These are phyloP conservation scores for Paraphaeosphaeria sporulosa DNA, from an alignment of 2,329 filamentous ascomycete genomes.

Conservation along the genomic window DNA sequence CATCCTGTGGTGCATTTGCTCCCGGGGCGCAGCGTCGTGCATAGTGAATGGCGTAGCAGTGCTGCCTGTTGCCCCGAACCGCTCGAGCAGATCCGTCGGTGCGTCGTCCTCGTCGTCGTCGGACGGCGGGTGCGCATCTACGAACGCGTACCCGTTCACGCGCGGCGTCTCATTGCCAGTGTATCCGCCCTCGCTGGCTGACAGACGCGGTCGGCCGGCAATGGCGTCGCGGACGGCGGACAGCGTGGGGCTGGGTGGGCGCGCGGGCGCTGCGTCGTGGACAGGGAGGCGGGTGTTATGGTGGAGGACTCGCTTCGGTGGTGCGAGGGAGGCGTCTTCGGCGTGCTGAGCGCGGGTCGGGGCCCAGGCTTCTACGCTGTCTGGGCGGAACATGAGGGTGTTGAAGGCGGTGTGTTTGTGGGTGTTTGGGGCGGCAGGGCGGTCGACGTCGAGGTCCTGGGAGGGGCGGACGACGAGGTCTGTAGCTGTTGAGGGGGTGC, in stretches of 20 bases:
- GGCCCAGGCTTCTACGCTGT: constrained; percentile 64
- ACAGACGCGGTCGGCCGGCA: constrained; percentile 70
- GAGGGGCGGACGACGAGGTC: constrained; percentile 59
- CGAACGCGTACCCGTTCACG: constrained; percentile 93
- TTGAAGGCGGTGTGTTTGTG: constrained; percentile 82
- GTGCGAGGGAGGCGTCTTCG: constrained; percentile 74
- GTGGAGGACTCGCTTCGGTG: constrained; percentile 79
- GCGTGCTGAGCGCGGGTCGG: constrained; percentile 71
- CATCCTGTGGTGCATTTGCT: constrained; percentile 74
- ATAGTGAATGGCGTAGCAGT: constrained; percentile 70
- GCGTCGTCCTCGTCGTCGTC: constrained; percentile 50
- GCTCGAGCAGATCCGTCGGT: constrained; percentile 53
- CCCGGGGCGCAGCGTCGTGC: constrained; percentile 75
- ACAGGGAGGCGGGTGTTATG: constrained; percentile 81
- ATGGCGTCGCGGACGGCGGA: constrained; percentile 86
- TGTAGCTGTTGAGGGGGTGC: constrained; percentile 56
- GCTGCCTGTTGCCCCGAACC: constrained; percentile 47
- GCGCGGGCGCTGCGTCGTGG: constrained; percentile 50
- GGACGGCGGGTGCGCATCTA: constrained; percentile 86
- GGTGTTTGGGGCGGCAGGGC: constrained; percentile 76
- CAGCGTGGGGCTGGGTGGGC: constrained; percentile 80
- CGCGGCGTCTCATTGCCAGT: constrained; percentile 81
- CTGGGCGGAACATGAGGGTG: constrained; percentile 83
- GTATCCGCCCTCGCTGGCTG: constrained; percentile 68
- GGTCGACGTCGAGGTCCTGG: constrained; percentile 66